Conservation (phyloP, 2,329 filamentous ascomycete genomes). For the Diaporthe australafricana region DNA sequence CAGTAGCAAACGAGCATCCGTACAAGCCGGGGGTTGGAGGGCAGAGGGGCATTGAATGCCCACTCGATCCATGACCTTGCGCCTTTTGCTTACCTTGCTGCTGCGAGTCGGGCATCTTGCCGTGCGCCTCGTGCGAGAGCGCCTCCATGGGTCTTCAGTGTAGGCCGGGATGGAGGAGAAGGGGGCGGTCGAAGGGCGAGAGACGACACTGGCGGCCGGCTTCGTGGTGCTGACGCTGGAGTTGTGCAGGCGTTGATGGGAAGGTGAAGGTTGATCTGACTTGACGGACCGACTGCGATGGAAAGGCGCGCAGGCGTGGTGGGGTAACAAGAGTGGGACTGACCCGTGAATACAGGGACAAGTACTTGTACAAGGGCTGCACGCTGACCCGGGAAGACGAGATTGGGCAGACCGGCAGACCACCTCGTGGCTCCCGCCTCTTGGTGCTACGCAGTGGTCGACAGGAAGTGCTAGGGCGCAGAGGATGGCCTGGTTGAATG, state of each 20-base stretch:
- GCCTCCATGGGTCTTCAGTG: slow-evolving; percentile 30
- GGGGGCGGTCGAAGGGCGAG: slow-evolving; percentile 3
- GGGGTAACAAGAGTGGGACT: slow-evolving; percentile 28
- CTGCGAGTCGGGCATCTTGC: slow-evolving; percentile 27
- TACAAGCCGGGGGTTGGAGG: slow-evolving; percentile 26
- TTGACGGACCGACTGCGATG: slow-evolving; percentile 26
- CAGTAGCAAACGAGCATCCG: slow-evolving; percentile 30
- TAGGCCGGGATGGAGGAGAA: not conserved
- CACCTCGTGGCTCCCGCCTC: not conserved
- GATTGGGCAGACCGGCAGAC: slow-evolving; percentile 3
- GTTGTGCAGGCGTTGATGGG: slow-evolving; percentile 23
- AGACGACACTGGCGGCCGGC: slow-evolving; percentile 8
- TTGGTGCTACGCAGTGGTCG: not conserved
- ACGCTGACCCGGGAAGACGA: slow-evolving; percentile 10
- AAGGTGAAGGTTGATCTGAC: slow-evolving; percentile 35
- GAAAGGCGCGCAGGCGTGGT: slow-evolving; percentile 18
- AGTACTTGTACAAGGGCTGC: slow-evolving; percentile 10
- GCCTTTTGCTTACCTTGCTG: slow-evolving; percentile 32
- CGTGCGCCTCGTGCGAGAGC: slow-evolving; percentile 36
- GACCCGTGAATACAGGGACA: slow-evolving; percentile 1
- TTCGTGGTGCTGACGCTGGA: slow-evolving; percentile 32
- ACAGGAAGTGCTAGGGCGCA: not conserved
- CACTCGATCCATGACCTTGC: slow-evolving; percentile 1
- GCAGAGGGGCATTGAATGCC: slow-evolving; percentile 29
- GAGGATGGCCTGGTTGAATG: not conserved